Percentiles rank a stretch among this genome's conserved stretches.
phyloP scores from a whole-genome alignment of 2,329 filamentous ascomycete species.

The Colletotrichum liaoningense region DNA sequence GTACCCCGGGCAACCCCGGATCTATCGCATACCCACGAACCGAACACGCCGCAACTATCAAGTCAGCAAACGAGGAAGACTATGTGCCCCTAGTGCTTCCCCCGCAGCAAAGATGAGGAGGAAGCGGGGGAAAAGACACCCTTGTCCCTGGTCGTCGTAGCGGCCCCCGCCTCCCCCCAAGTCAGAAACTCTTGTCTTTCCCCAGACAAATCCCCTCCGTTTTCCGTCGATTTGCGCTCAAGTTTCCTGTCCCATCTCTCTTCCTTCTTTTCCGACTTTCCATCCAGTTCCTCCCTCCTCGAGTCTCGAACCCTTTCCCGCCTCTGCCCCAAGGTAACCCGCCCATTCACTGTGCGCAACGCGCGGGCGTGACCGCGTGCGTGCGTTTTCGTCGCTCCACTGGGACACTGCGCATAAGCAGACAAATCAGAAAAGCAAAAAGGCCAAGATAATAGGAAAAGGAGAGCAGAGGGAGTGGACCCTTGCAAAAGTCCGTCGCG shows the following conservation, averaged over 20 bases:
- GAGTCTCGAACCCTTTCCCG: not conserved
- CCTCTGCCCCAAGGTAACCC: not conserved
- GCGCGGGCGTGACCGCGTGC: not conserved
- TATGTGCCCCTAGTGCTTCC: not conserved
- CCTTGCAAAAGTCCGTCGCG: conserved; percentile 7
- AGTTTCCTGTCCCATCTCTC: conserved; percentile 2
- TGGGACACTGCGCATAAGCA: not conserved
- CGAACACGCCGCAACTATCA: not conserved
- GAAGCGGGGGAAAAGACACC: not conserved
- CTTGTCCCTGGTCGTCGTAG: conserved; percentile 10
- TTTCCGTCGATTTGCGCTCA: conserved; percentile 21
- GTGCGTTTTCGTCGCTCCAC: not conserved
- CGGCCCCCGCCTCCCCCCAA: not conserved
- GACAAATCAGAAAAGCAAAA: not conserved
- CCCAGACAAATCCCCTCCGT: conserved; percentile 27
- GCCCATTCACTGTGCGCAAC: not conserved
- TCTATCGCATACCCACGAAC: not conserved
- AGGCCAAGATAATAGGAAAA: not conserved
- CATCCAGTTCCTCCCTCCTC: not conserved
- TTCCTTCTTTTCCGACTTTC: conserved; percentile 30
- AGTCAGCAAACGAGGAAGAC: not conserved
- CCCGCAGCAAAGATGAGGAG: not conserved
- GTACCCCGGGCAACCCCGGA: not conserved
- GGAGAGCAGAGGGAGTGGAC: not conserved
- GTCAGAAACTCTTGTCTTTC: conserved; percentile 5